A percentile compares a stretch with the other conserved stretches of the same genome.
Conservation (phyloP, 2,329 filamentous ascomycete genomes). For the Ophiostoma perfectum region DNA sequence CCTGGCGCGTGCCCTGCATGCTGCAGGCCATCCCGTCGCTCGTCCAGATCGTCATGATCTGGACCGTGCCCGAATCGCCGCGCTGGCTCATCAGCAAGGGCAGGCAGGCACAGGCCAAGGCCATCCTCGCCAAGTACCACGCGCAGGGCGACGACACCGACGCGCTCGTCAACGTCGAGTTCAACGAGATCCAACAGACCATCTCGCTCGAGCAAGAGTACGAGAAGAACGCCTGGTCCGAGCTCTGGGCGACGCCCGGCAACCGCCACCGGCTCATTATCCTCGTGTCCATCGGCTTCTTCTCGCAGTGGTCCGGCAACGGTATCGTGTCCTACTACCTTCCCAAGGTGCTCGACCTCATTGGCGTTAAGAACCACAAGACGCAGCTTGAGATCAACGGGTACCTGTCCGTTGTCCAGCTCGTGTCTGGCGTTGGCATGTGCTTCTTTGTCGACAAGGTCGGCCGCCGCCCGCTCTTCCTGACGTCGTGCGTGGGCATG, state of each 20-base stretch:
- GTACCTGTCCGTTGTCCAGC: slow-evolving; percentile 32
- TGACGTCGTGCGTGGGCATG: slow-evolving; percentile 26
- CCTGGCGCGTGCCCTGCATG: slow-evolving; percentile 39
- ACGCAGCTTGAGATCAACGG: slow-evolving; percentile 29
- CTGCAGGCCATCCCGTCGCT: slow-evolving; percentile 35
- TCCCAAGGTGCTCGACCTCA: slow-evolving; percentile 31
- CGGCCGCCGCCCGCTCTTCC: slow-evolving; percentile 29
- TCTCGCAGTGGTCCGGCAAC: slow-evolving; percentile 24
- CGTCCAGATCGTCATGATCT: slow-evolving; percentile 22
- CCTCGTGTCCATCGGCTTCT: slow-evolving; percentile 22
- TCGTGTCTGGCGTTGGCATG: slow-evolving; percentile 33
- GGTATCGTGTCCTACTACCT: slow-evolving; percentile 36
- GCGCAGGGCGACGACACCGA: slow-evolving; percentile 20
- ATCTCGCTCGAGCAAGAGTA: slow-evolving; percentile 34
- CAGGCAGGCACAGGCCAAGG: slow-evolving; percentile 36
- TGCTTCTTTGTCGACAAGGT: slow-evolving; percentile 23
- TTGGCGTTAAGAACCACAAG: slow-evolving; percentile 31
- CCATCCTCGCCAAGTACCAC: slow-evolving; percentile 31
- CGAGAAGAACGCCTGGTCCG: slow-evolving; percentile 19
- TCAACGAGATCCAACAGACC: slow-evolving; percentile 29
- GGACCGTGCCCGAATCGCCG: slow-evolving; percentile 24
- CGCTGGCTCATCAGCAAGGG: slow-evolving; percentile 22
- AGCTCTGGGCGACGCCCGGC: slow-evolving; percentile 23
- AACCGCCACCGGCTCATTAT: slow-evolving; percentile 26
- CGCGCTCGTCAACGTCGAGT: slow-evolving; percentile 24